Base-by-base conservation (phyloP, 345 rosid genomes). In the Pistacia vera region DNA sequence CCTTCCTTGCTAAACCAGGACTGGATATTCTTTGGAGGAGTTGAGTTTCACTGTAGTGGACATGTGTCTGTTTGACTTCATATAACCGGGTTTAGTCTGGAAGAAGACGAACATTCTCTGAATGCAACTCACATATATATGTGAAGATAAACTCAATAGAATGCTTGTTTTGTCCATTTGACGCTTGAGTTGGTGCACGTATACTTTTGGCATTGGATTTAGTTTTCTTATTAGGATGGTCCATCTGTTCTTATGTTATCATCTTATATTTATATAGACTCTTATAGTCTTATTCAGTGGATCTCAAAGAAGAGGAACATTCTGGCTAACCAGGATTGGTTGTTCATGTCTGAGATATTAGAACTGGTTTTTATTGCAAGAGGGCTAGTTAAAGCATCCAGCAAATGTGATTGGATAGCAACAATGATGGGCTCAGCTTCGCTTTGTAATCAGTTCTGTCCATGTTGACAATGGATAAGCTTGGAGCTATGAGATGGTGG, bases 1-100 rank as follows among this genome's bases (percentile, higher is more conserved):
- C 70, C 83, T 79, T 80, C 78, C 78, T 72, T 67, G 61, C 80
- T 81, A 83, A 86, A 77, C 85, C 82, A 8, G 77, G 60, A 57
- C 49, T 25, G 35, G 38, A 55, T 35, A 58, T 54, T 68, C 17
- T 35, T 66, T 60, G 59, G 74, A 66, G 68, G 51, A 66, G 13
- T 59, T 41, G 55, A 71, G 51, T 74, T 72, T 71, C 33, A 62
- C 62, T 61, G 76, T 71, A 70, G 75, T 61, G 56, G 71, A 60
- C 78, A 52, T 48, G 65, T 41, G 62, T 78, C 71, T 63, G 63
- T 60, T 76, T 41, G 63, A 77, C 66, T 57, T 55, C 59, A 73
- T 64, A 44, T 73, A 73, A 58, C 75, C 75, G 52, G 83, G 84
- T 86, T 79, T 55, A 81, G 81, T 81, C 78, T 77, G 79, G 77